These are phyloP conservation scores for Cucurbita ficifolia DNA, from an alignment of 306 rosid species.

Conservation along the genomic window DNA sequence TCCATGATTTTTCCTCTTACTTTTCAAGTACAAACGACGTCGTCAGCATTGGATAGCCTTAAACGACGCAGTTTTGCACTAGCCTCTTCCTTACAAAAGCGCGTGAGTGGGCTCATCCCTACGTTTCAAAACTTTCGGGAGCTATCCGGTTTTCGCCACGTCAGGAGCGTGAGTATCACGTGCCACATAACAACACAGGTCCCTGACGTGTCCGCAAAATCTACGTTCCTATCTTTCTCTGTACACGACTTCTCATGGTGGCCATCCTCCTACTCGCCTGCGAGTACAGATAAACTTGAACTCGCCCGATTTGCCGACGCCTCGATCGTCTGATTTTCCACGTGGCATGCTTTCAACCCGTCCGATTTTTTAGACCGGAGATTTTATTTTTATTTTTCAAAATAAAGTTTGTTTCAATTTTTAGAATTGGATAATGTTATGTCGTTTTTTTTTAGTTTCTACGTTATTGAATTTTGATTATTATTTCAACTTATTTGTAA, in stretches of 20 bases:
- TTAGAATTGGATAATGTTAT: not conserved
- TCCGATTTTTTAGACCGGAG: not conserved
- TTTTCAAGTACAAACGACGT: not conserved
- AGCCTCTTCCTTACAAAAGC: not conserved
- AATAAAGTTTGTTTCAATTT: not conserved
- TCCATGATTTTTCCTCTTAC: not conserved
- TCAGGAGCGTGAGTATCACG: not conserved
- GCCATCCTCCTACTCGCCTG: not conserved
- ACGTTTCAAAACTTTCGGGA: conserved; percentile 1
- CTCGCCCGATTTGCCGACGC: not conserved
- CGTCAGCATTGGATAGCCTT: not conserved
- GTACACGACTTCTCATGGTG: not conserved
- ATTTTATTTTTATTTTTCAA: not conserved
- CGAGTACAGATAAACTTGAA: not conserved
- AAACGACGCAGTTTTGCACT: not conserved
- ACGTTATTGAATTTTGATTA: not conserved
- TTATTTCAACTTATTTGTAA: not conserved
- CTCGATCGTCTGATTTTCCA: not conserved
- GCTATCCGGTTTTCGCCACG: conserved; percentile 23
- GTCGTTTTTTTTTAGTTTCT: not conserved
- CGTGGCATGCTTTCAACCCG: not conserved
- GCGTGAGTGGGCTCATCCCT: conserved; percentile 13
- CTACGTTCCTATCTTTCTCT: not conserved
- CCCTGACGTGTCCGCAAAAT: conserved; percentile 8
- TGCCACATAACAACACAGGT: conserved; percentile 8